A percentile compares a stretch with the other conserved stretches of the same genome.
Evolutionary conservation across 1,284 basidiomycete species (phyloP).

Genomic region (Somion occarium): DNA sequence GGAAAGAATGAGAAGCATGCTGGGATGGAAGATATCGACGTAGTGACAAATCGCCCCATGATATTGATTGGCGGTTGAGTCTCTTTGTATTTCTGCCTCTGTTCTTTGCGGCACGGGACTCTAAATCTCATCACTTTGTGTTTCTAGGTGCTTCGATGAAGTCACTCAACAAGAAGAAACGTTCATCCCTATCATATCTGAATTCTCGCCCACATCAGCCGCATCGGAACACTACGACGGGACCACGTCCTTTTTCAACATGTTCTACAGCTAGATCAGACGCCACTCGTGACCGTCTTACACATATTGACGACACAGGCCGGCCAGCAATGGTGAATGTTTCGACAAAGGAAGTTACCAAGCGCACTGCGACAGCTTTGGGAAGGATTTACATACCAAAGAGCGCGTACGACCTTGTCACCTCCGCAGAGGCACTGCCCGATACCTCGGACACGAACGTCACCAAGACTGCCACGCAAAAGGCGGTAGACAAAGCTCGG

Average conservation of each 20-base stretch:
- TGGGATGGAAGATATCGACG: conserved; percentile 78
- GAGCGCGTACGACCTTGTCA: conserved; percentile 62
- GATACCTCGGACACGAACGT: conserved; percentile 12
- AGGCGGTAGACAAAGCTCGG: conserved; percentile 43
- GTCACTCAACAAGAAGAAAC: background rate
- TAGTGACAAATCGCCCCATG: conserved; percentile 78
- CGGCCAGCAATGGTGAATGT: conserved; percentile 81
- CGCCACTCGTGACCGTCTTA: conserved; percentile 32
- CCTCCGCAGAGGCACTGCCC: conserved; percentile 27
- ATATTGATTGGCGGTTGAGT: conserved; percentile 88
- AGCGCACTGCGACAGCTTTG: conserved; percentile 68
- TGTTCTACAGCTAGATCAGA: background rate
- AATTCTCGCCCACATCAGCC: background rate
- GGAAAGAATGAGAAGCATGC: conserved; percentile 84
- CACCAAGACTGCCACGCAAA: conserved; percentile 14
- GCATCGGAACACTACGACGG: background rate
- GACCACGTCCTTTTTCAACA: background rate
- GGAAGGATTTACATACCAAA: conserved; percentile 73
- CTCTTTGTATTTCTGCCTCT: conserved; percentile 26
- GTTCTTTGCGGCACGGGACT: conserved; percentile 3
- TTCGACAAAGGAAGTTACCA: conserved; percentile 58
- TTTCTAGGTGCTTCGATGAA: background rate
- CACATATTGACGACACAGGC: conserved; percentile 68
- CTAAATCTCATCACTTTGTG: conserved; percentile 14
- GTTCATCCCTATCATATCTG: background rate